phyloP scores from a whole-genome alignment of 148 eudicot species.

The Amaranthus hypochondriacus region DNA sequence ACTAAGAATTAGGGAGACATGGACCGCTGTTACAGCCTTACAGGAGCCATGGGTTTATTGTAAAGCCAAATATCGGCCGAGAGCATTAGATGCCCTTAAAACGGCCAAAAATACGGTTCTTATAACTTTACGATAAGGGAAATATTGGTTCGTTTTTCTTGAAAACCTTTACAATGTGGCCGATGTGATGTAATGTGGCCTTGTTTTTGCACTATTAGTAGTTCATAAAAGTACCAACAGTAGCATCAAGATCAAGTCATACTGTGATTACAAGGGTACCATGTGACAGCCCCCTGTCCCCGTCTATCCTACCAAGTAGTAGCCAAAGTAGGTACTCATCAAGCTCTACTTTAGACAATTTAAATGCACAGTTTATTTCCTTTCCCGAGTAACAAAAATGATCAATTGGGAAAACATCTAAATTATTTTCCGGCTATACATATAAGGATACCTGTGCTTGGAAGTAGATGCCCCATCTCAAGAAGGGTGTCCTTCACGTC shows the following conservation, averaged over 20 bases:
- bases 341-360: neutral
- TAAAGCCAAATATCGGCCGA: too few species aligned
- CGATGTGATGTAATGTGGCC: too few species aligned
- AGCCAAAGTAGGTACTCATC: neutral
- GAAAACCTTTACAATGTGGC: too few species aligned
- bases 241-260: neutral
- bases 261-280: neutral
- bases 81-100: too few species aligned
- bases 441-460: constrained; percentile 55
- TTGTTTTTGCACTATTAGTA: neutral
- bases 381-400: neutral
- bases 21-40: too few species aligned
- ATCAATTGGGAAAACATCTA: neutral
- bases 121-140: too few species aligned
- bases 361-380: neutral
- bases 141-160: too few species aligned
- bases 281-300: neutral
- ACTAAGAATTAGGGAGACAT: neutral
- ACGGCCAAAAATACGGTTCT: too few species aligned
- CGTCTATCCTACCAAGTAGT: neutral
- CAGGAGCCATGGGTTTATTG: too few species aligned
- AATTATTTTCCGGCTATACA: neutral
- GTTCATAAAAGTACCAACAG: neutral
- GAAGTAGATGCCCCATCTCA: constrained; percentile 73
- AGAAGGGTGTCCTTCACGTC: constrained; percentile 48